phyloP scores from a whole-genome alignment of 441 rosid genomes.

The Hura crepitans region DNA sequence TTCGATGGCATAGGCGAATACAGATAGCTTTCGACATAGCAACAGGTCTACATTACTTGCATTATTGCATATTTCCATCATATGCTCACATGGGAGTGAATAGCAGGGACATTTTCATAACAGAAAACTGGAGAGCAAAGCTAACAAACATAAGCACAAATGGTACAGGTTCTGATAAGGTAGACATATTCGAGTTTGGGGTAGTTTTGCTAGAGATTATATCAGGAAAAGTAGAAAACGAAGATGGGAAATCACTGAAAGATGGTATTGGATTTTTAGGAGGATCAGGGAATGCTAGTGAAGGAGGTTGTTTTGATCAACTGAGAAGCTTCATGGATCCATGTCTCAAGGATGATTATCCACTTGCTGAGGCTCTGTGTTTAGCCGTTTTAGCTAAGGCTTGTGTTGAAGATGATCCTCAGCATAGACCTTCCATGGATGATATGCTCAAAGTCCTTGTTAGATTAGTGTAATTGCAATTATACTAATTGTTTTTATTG shows the following conservation, averaged over 20 bases:
- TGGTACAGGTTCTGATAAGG: slow-evolving; percentile 34
- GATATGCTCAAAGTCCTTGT: slow-evolving; percentile 54
- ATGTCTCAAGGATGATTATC: slow-evolving; percentile 40
- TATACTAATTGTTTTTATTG: not conserved
- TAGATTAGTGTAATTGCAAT: slow-evolving; percentile 29
- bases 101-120: slow-evolving; percentile 38
- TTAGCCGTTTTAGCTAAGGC: slow-evolving; percentile 57
- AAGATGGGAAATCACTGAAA: slow-evolving; percentile 30
- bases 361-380: slow-evolving; percentile 54
- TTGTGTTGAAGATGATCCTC: slow-evolving; percentile 56
- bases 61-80: slow-evolving; percentile 46
- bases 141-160: slow-evolving; percentile 35
- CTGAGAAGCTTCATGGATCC: slow-evolving; percentile 55
- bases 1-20: slow-evolving; percentile 35
- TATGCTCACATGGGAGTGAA: slow-evolving; percentile 39
- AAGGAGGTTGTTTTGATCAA: slow-evolving; percentile 53
- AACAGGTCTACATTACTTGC: slow-evolving; percentile 48
- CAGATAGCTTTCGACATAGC: slow-evolving; percentile 52
- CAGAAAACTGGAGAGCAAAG: slow-evolving; percentile 50
- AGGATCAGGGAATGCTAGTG: slow-evolving; percentile 36
- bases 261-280: slow-evolving; percentile 37
- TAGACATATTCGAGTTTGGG: slow-evolving; percentile 42
- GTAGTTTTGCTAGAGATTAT: slow-evolving; percentile 53
- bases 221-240: slow-evolving; percentile 37
- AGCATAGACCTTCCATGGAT: slow-evolving; percentile 49